Conservation (phyloP, 2,329 filamentous ascomycete species). For the Teratosphaeria gauchensis region DNA sequence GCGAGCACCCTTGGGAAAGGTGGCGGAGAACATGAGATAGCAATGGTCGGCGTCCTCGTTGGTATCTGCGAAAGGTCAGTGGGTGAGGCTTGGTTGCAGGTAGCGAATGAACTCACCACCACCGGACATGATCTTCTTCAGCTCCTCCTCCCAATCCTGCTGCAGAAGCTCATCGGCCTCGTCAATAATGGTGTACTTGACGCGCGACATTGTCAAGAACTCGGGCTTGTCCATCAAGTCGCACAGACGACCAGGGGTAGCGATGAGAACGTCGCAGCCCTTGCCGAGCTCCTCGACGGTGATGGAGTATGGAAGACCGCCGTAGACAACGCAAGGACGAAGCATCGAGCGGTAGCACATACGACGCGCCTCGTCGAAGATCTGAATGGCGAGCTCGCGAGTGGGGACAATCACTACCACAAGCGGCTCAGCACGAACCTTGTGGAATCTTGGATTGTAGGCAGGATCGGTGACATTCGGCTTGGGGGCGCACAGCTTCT, state of each 20-base stretch:
- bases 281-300: constrained; percentile 65
- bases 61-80: constrained; percentile 42
- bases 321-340: constrained; percentile 81
- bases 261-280: constrained; percentile 84
- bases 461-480: constrained; percentile 43
- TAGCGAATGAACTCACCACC: constrained; percentile 54
- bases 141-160: constrained; percentile 65
- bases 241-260: constrained; percentile 73
- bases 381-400: constrained; percentile 84
- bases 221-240: constrained; percentile 70
- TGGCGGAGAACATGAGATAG: constrained; percentile 85
- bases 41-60: constrained; percentile 64
- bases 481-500: constrained; percentile 70
- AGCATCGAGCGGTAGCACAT: constrained; percentile 93
- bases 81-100: not conserved
- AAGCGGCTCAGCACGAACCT: constrained; percentile 70
- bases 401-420: constrained; percentile 79
- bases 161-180: constrained; percentile 89
- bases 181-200: constrained; percentile 73
- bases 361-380: constrained; percentile 87
- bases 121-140: constrained; percentile 67
- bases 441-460: constrained; percentile 42
- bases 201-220: constrained; percentile 60
- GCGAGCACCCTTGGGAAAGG: constrained; percentile 74
- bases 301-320: constrained; percentile 61